Evolutionary conservation across 768 basidiomycete species (phyloP).

Genomic region (Trametes maxima): DNA sequence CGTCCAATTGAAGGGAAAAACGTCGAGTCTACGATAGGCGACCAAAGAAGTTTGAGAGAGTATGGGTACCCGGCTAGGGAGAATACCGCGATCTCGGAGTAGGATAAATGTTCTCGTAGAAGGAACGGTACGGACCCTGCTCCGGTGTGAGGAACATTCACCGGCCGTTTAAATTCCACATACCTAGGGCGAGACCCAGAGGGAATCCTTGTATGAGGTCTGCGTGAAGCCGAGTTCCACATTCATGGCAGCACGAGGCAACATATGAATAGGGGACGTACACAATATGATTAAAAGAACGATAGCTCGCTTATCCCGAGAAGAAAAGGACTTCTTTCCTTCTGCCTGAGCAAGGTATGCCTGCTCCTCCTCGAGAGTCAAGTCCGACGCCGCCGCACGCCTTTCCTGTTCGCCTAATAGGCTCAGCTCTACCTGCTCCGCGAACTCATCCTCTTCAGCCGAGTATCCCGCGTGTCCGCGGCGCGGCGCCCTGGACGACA

Average conservation of each 20-base stretch:
- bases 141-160: constrained; percentile 8
- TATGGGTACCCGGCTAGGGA: constrained; percentile 93
- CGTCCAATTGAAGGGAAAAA: constrained; percentile 85
- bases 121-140: constrained; percentile 95
- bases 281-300: constrained; percentile 84
- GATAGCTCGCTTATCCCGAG: constrained; percentile 84
- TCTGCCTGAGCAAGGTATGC: constrained; percentile 36
- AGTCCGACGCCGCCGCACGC: constrained; percentile 45
- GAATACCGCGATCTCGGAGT: constrained; percentile 95
- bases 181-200: constrained; percentile 86
- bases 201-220: constrained; percentile 56
- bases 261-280: constrained; percentile 44
- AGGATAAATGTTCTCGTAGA: constrained; percentile 91
- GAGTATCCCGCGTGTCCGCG: constrained; percentile 20
- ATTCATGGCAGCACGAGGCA: constrained; percentile 1
- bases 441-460: constrained; percentile 18
- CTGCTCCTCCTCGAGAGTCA: constrained; percentile 42
- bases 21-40: constrained; percentile 92
- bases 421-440: constrained; percentile 64
- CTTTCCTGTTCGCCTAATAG: constrained; percentile 62
- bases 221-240: constrained; percentile 26
- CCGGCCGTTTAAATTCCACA: constrained; percentile 18
- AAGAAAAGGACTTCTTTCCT: constrained; percentile 55
- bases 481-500: constrained; percentile 26
- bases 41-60: constrained; percentile 96